Evolutionary conservation across 164 flowering plant genomes (phyloP).

Genomic region (Warburgia ugandensis): DNA sequence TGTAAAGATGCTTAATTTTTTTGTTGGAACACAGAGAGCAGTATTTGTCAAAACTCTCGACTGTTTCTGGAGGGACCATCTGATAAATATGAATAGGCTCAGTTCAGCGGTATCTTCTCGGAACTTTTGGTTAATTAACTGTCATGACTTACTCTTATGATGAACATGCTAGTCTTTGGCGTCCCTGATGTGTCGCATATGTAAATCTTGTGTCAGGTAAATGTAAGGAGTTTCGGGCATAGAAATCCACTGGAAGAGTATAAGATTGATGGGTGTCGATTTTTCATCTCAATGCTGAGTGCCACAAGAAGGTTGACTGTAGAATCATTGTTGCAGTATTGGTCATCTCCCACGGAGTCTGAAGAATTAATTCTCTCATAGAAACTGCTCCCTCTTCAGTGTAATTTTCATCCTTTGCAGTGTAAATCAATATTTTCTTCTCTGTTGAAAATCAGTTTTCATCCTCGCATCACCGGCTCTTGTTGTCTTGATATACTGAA

Average conservation of each 20-base stretch:
- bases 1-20: too few relatives aligned
- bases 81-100: slow-evolving; percentile 92
- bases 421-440: too few relatives aligned
- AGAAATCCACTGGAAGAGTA: slow-evolving; percentile 95
- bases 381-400: too few relatives aligned
- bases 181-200: neutral
- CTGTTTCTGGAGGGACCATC: slow-evolving; percentile 96
- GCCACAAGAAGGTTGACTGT: slow-evolving; percentile 76
- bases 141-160: neutral
- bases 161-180: neutral
- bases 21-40: slow-evolving; percentile 44
- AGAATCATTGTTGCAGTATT: slow-evolving; percentile 71
- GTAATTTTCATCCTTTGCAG: too few relatives aligned
- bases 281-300: slow-evolving; percentile 95
- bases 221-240: slow-evolving; percentile 92
- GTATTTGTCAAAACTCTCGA: slow-evolving; percentile 83
- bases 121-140: neutral
- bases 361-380: slow-evolving; percentile 44
- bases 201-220: slow-evolving; percentile 49
- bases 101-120: slow-evolving; percentile 67
- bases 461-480: too few relatives aligned
- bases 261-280: slow-evolving; percentile 93
- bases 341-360: slow-evolving; percentile 89
- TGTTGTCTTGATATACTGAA: too few relatives aligned
- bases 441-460: too few relatives aligned